Evolutionary conservation across 495 filamentous ascomycete genomes (phyloP).

Genomic region (Hyaloscypha variabilis): DNA sequence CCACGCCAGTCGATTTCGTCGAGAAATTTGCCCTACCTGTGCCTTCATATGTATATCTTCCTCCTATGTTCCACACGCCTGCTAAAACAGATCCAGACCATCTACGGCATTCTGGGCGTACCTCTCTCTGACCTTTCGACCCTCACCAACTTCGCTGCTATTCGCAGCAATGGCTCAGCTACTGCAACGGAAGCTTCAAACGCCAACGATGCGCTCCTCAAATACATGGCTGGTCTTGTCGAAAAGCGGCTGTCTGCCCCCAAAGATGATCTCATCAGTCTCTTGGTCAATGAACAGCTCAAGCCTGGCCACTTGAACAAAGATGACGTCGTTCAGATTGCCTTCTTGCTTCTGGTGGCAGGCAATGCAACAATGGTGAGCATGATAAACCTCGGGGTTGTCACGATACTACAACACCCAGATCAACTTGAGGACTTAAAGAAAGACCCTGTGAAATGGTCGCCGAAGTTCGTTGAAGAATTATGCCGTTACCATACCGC

Average conservation of each 20-base stretch:
- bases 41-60: constrained; percentile 39
- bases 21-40: constrained; percentile 47
- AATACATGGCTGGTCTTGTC: constrained; percentile 41
- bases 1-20: constrained; percentile 43
- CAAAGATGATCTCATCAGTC: constrained; percentile 46
- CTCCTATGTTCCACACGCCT: too few species aligned
- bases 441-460: constrained; percentile 34
- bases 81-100: constrained; percentile 37
- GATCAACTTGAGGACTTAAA: constrained; percentile 41
- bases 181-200: constrained; percentile 43
- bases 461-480: constrained; percentile 44
- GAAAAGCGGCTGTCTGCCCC: constrained; percentile 39
- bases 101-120: constrained; percentile 50
- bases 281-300: constrained; percentile 41
- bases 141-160: constrained; percentile 43
- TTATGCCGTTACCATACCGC: constrained; percentile 48
- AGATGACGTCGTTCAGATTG: constrained; percentile 43
- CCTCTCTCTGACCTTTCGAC: constrained; percentile 48
- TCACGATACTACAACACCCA: constrained; percentile 42
- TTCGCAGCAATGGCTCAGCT: constrained; percentile 46
- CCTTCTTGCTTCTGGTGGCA: constrained; percentile 48
- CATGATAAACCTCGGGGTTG: constrained; percentile 48
- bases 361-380: constrained; percentile 53
- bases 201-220: constrained; percentile 42
- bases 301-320: constrained; percentile 40